Conservation (phyloP, 768 basidiomycete genomes). For the Tricholoma sp. region DNA sequence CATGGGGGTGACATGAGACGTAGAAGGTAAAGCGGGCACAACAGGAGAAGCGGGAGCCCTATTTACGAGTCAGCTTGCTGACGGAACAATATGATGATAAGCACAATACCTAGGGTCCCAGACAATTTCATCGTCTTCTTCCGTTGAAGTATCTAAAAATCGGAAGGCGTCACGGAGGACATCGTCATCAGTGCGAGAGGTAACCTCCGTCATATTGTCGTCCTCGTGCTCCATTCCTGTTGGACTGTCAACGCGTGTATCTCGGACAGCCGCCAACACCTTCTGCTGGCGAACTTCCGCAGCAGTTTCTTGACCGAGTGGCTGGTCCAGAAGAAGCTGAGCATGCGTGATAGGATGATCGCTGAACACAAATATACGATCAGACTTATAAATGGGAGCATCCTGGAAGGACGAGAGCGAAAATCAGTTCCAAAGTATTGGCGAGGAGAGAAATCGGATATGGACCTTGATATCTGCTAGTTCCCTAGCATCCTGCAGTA, state of each 20-base stretch:
- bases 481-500: constrained; percentile 64
- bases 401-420: constrained; percentile 23
- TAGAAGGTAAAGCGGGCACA: constrained; percentile 25
- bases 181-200: constrained; percentile 78
- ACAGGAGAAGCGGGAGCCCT: constrained; percentile 26
- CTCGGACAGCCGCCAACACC: constrained; percentile 21
- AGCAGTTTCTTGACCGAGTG: constrained; percentile 2
- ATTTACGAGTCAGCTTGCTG: neutral
- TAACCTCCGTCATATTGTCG: constrained; percentile 62
- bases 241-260: constrained; percentile 10
- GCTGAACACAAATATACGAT: neutral
- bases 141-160: constrained; percentile 39
- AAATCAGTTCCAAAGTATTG: constrained; percentile 1
- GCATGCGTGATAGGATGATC: constrained; percentile 10
- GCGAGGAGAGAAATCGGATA: constrained; percentile 6
- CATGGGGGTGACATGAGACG: constrained; percentile 26
- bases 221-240: constrained; percentile 32
- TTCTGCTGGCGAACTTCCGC: constrained; percentile 16
- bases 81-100: constrained; percentile 3
- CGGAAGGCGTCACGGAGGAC: constrained; percentile 67
- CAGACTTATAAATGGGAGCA: constrained; percentile 27
- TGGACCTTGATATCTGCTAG: constrained; percentile 58
- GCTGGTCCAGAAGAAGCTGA: neutral
- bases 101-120: constrained; percentile 55
- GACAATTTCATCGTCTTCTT: constrained; percentile 72